Evolutionary conservation across 371 early-diverging fungal genomes (phyloP), one percentile per base, ranked within the genome.

Genomic region (Gilbertella persicaria): DNA sequence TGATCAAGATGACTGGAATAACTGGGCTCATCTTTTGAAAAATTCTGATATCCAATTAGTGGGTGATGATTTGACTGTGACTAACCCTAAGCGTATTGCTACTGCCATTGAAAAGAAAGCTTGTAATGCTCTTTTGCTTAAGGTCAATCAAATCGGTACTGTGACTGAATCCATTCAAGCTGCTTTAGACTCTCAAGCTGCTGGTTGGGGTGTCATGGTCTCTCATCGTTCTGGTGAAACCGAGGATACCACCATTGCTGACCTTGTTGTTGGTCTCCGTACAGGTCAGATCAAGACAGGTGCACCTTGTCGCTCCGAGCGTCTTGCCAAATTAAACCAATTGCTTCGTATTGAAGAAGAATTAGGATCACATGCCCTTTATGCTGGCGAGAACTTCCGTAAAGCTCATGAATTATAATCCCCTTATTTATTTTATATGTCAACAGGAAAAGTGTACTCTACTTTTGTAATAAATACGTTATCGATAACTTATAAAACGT

Each of bases 81-180:
- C 99, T 82, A 98, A 99, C 89, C 94, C 96, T 38, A 66, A 82
- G 52, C 92, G 97, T 65, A 97, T 99, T 64, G 64, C 77, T 28
- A 83, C 84, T 46, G 98, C 95, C 60, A 88, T 95, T 41, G 89
- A 93, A 66, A 90, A 95, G 85, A 92, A 91, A 85, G 81, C 97
- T 33, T 95, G 95, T 88, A 95, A 94, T 66, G 95, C 89, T 25
- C 85, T 99, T 28, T 80, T 99, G 59, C 87, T 99, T 60, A 99
- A 99, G 87, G 97, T 98, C 59, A 99, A 99, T 87, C 99, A 99
- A 79, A 98, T 99, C 67, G 99, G 99, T 61, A 90, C 96, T 41
- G 87, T 99, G 23, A 92, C 94, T 66, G 99, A 98, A 79, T 89
- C 94, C 37, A 96, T 99, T 74, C 73, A 89, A 50, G 80, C 86